These are phyloP conservation scores for Talaromyces sp. DNA, from an alignment of 2,329 filamentous ascomycete species.

Conservation along the genomic window DNA sequence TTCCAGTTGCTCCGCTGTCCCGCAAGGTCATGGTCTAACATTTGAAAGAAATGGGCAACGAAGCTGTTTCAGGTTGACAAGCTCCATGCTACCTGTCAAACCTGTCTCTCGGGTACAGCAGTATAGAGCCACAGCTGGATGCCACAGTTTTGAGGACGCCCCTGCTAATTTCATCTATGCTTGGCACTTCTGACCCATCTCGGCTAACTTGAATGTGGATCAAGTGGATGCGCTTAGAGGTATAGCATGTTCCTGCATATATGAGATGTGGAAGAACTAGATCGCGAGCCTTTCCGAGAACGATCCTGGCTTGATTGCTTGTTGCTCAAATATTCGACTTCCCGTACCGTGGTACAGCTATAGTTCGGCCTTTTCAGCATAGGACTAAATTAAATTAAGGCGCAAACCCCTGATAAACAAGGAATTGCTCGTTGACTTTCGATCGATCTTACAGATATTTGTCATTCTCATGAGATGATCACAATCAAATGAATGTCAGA, in stretches of 20 bases:
- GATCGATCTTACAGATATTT: background rate
- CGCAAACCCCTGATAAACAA: background rate
- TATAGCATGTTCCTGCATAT: background rate
- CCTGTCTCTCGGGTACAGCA: background rate
- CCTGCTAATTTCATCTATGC: constrained; percentile 1
- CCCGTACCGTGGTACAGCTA: constrained; percentile 10
- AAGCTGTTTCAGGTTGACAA: constrained; percentile 16
- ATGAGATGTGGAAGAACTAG: background rate
- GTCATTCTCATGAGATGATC: background rate
- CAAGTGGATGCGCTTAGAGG: constrained; percentile 1
- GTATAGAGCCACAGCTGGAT: background rate
- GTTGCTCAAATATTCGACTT: background rate
- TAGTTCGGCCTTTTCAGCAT: constrained; percentile 1
- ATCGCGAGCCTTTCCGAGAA: constrained; percentile 2
- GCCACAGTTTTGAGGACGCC: background rate
- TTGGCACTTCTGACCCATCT: background rate
- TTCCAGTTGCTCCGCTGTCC: background rate
- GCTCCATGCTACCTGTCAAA: background rate
- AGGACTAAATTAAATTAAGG: background rate
- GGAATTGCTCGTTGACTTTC: background rate
- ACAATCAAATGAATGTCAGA: constrained; percentile 1
- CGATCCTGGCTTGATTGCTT: constrained; percentile 1
- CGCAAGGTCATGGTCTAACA: no score
- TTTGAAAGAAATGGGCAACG: background rate
- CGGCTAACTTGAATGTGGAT: background rate